A percentile compares a stretch with the other conserved stretches of the same genome.
phyloP scores from a whole-genome alignment of 2,329 filamentous ascomycete genomes.

The Cylindrodendrum hubeiense region DNA sequence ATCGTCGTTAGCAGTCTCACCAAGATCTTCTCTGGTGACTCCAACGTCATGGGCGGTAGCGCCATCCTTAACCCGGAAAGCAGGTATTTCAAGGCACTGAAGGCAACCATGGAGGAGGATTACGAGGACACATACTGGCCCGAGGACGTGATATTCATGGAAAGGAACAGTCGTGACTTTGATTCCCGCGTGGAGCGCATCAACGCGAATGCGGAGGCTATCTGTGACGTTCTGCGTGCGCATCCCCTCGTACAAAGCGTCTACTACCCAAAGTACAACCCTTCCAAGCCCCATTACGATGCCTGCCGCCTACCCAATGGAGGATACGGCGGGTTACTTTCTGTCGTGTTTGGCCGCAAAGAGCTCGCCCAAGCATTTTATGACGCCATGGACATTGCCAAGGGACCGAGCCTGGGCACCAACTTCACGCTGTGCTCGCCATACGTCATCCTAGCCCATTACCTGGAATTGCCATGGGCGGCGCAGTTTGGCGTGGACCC shows the following conservation, averaged over 20 bases:
- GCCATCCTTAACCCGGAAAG: constrained; percentile 73
- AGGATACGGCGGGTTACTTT: constrained; percentile 92
- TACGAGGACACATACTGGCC: constrained; percentile 95
- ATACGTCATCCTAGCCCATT: constrained; percentile 93
- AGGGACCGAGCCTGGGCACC: constrained; percentile 94
- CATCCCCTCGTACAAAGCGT: constrained; percentile 78
- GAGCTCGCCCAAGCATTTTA: constrained; percentile 84
- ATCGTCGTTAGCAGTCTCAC: constrained; percentile 95
- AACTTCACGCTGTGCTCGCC: constrained; percentile 96
- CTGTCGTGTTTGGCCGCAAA: constrained; percentile 80
- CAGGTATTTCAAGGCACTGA: constrained; percentile 79
- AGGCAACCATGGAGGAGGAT: constrained; percentile 70
- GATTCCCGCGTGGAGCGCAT: constrained; percentile 84
- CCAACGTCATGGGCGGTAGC: constrained; percentile 97
- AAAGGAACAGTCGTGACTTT: constrained; percentile 96
- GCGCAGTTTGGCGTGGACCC: constrained; percentile 83
- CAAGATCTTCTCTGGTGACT: constrained; percentile 97
- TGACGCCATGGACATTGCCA: constrained; percentile 87
- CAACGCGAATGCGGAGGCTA: constrained; percentile 86
- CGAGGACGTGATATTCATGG: constrained; percentile 94
- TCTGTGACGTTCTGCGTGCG: constrained; percentile 77
- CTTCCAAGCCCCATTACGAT: constrained; percentile 81
- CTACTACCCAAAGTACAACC: constrained; percentile 87
- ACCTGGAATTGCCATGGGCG: constrained; percentile 92
- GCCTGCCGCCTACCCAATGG: constrained; percentile 78